Conservation (phyloP, 345 rosid species). For the Dipteronia sinensis region DNA sequence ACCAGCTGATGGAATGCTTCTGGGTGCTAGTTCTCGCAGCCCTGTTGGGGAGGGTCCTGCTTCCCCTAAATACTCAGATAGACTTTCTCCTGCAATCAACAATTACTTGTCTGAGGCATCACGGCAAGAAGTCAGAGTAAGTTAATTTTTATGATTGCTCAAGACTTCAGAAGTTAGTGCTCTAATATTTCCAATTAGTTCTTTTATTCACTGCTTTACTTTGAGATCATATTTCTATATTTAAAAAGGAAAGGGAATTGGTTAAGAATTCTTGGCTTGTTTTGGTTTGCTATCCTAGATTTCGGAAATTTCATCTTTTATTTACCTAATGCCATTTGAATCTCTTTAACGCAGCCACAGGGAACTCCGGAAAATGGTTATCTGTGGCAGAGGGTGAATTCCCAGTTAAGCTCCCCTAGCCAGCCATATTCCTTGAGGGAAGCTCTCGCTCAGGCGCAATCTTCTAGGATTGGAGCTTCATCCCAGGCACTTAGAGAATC, state of each 20-base stretch:
- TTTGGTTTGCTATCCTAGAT: not conserved
- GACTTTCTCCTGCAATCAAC: conserved; percentile 96
- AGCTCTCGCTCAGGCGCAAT: conserved; percentile 98
- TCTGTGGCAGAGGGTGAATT: conserved; percentile 94
- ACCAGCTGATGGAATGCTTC: conserved; percentile 85
- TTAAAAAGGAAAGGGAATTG: not conserved
- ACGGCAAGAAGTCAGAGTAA: conserved; percentile 93
- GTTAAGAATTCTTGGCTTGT: not conserved
- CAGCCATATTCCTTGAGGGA: conserved; percentile 98
- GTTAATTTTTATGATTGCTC: conserved; percentile 23
- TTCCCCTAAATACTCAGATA: conserved; percentile 96
- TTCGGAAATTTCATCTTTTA: conserved; percentile 10
- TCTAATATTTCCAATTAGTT: conserved; percentile 4
- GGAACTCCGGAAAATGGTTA: conserved; percentile 95
- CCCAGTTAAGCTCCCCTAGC: conserved; percentile 97
- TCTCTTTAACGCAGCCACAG: conserved; percentile 62
- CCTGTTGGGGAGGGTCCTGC: conserved; percentile 79
- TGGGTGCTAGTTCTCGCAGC: conserved; percentile 89
- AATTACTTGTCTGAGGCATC: conserved; percentile 96
- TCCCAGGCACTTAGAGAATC: conserved; percentile 98
- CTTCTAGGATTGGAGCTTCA: conserved; percentile 98
- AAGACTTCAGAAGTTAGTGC: not conserved
- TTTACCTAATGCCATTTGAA: conserved; percentile 19
- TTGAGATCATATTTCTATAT: not conserved
- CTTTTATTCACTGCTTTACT: conserved; percentile 12